These are phyloP conservation scores for Clavaria fumosa DNA, from an alignment of 768 basidiomycete genomes.

Conservation along the genomic window DNA sequence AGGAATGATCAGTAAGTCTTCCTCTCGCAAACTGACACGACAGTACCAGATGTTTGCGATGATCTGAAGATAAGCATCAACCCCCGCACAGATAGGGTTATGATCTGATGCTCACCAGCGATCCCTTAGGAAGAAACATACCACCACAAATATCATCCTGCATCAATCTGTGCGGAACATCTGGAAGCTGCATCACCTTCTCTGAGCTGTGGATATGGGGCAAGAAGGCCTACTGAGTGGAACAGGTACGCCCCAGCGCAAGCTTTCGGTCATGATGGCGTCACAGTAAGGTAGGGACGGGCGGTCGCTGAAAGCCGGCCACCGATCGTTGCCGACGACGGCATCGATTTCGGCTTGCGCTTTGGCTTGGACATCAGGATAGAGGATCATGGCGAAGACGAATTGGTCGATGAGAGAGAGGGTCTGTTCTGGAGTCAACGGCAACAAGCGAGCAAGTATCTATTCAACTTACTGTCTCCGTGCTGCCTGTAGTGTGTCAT, in stretches of 20 bases:
- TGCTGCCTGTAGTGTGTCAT: constrained; percentile 46
- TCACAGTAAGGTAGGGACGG: constrained; percentile 11
- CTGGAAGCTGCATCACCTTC: not conserved
- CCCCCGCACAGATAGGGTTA: not conserved
- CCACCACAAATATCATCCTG: constrained; percentile 18
- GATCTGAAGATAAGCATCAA: not conserved
- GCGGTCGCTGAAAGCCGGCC: constrained; percentile 11
- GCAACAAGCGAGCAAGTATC: no score
- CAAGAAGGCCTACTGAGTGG: constrained; percentile 7
- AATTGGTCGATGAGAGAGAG: constrained; percentile 5
- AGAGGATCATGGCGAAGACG: constrained; percentile 11
- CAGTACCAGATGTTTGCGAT: no score
- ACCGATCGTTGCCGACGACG: constrained; percentile 10
- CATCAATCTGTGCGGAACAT: constrained; percentile 12
- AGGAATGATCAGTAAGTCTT: not conserved
- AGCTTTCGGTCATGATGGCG: constrained; percentile 11
- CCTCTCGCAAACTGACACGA: not conserved
- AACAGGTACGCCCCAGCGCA: constrained; percentile 9
- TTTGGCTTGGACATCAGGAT: constrained; percentile 11
- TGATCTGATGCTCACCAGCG: constrained; percentile 8
- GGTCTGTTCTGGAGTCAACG: no score
- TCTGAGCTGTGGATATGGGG: no score
- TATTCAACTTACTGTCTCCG: constrained; percentile 46
- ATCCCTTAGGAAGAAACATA: constrained; percentile 17
- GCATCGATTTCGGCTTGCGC: constrained; percentile 13